Base-by-base conservation (phyloP, 1,139 yeast species). In the Casaregolazyma lundiana region DNA sequence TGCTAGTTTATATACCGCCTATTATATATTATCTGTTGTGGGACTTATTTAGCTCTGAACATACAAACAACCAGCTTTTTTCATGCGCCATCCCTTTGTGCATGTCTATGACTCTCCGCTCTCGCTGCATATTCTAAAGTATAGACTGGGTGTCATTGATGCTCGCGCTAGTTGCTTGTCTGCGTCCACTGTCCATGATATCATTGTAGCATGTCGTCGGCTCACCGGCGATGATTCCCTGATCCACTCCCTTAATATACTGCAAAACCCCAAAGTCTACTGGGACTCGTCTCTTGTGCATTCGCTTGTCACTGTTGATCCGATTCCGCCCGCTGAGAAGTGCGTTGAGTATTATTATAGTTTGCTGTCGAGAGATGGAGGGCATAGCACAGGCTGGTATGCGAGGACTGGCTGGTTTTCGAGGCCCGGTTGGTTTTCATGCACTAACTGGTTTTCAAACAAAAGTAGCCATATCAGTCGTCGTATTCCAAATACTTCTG, bases 1-100 rank as follows among this genome's bases (percentile, higher is more conserved):
- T 46, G 49, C 32, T 46, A 38, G 24, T 29, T 18, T 29, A 37
- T 19, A 35, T 35, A 20, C 43, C 19, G 41, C 35, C 30, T 42
- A 22, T 41, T 45, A 37, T 36, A n/a, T 41, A 17, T 36, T 41
- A 24, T 21, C 15, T 13, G 21, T 15, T 24, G 34, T n/a, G 30
- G 16, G 35, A 17, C 15, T 34, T 35, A 20, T 35, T 41, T n/a
- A 26, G 17, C 17, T 15, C 40, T 15, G 37, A 4, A 20, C 32
- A 15, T 30, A 16, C 8, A 13, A 29, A 13, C 7, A 29, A 16
- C 38, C 22, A 35, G 19, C 38, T 35, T 18, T 11, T 34, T 18
- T 7, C 21, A 21, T 8, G 16, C 16, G 17, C 13, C 35, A 17
- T 8, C 45, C 45, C 3, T 42, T 42, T 35, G 21, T 42, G 17